phyloP scores from a whole-genome alignment of 1,284 basidiomycete species.

The Inonotus obliquus region DNA sequence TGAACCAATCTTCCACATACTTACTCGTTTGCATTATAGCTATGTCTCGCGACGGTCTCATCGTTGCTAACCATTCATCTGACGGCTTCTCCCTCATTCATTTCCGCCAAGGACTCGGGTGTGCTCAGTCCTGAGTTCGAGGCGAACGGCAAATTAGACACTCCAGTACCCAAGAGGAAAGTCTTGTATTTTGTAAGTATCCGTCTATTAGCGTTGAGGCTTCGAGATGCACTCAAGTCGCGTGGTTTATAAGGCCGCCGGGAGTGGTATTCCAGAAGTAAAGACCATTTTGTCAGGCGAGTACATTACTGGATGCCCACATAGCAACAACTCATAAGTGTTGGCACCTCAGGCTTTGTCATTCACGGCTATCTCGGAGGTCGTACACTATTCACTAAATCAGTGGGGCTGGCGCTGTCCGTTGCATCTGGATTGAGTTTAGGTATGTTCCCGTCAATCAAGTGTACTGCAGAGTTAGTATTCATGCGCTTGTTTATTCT shows the following conservation, averaged over 20 bases:
- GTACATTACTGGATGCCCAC: constrained; percentile 14
- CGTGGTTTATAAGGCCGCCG: constrained; percentile 63
- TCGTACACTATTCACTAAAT: constrained; percentile 88
- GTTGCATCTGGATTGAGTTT: constrained; percentile 89
- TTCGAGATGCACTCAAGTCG: constrained; percentile 18
- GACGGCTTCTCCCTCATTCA: constrained; percentile 83
- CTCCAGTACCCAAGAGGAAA: constrained; percentile 47
- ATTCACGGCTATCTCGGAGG: constrained; percentile 96
- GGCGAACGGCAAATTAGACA: constrained; percentile 25
- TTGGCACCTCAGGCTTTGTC: constrained; percentile 69
- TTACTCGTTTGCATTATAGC: constrained; percentile 34
- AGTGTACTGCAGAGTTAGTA: constrained; percentile 5
- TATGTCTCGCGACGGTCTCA: constrained; percentile 68
- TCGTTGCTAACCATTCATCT: constrained; percentile 82
- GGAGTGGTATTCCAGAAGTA: constrained; percentile 95
- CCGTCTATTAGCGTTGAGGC: constrained; percentile 16
- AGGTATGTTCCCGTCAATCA: constrained; percentile 38
- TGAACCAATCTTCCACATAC: not conserved
- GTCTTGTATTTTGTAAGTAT: constrained; percentile 77
- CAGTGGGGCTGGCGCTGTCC: constrained; percentile 83
- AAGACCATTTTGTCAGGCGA: constrained; percentile 91
- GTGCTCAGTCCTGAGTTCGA: constrained; percentile 54
- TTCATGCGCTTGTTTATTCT: constrained; percentile 17
- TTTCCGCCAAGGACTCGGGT: constrained; percentile 83
- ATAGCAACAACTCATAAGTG: constrained; percentile 8